Percentiles rank a stretch among this genome's conserved stretches.
phyloP scores from a whole-genome alignment of 2,329 filamentous ascomycete genomes.

The Calonectria pteridis region DNA sequence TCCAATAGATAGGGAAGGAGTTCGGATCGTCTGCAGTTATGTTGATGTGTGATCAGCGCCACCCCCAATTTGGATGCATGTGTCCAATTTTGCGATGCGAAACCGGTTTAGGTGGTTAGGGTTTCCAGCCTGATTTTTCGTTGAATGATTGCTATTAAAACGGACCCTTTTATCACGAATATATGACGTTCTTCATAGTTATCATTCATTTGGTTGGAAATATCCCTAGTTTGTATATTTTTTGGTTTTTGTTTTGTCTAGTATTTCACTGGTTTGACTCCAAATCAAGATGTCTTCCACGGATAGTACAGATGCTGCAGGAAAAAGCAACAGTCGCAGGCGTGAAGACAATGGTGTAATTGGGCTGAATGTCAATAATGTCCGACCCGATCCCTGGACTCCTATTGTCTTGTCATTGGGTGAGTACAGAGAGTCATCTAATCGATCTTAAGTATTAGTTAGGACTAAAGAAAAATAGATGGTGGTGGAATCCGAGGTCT shows the following conservation, averaged over 20 bases:
- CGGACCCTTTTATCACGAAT: neutral
- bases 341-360: too few species aligned
- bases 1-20: neutral
- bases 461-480: neutral
- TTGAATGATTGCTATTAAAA: neutral
- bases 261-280: neutral
- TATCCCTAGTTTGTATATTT: neutral
- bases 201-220: neutral
- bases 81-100: neutral
- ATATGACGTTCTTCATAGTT: fast-evolving
- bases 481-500: neutral
- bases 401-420: neutral
- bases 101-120: neutral
- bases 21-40: neutral
- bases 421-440: neutral
- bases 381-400: neutral
- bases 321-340: neutral
- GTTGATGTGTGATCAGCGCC: neutral
- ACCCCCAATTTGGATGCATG: neutral
- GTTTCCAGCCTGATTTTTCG: neutral
- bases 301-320: neutral
- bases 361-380: too few species aligned
- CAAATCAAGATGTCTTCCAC: neutral
- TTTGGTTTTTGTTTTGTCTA: neutral
- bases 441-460: neutral